A percentile compares a stretch with the other conserved stretches of the same genome.
These are phyloP conservation scores for Cryptococcus amylolentus DNA, from an alignment of 1,284 basidiomycete genomes.

Conservation along the genomic window DNA sequence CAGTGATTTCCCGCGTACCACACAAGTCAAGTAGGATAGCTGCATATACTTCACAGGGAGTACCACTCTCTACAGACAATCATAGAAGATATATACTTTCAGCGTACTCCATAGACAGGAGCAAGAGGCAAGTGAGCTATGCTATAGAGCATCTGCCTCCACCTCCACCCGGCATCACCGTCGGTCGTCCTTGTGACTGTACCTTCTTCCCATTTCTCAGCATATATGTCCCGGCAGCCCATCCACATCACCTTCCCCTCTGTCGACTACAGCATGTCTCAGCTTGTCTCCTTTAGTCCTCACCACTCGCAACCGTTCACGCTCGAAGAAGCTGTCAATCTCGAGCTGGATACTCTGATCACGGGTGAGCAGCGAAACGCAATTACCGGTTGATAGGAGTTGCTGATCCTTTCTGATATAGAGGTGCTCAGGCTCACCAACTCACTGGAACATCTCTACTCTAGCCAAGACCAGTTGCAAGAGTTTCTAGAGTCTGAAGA, in stretches of 20 bases:
- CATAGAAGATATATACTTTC: no score
- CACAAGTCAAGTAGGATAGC: no score
- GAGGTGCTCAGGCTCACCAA: conserved; percentile 72
- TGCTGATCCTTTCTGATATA: conserved; percentile 34
- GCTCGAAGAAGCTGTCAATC: conserved; percentile 59
- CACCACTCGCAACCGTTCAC: conserved; percentile 72
- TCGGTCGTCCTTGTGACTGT: background rate
- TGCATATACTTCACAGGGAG: no score
- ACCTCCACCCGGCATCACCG: background rate
- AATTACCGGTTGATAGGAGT: background rate
- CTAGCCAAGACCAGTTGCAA: conserved; percentile 61
- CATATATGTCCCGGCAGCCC: background rate
- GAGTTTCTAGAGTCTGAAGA: conserved; percentile 50
- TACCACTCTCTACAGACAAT: no score
- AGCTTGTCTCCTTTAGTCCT: conserved; percentile 53
- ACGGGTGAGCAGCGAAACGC: conserved; percentile 25
- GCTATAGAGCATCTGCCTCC: background rate
- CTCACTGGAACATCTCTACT: conserved; percentile 62
- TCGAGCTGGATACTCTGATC: conserved; percentile 65
- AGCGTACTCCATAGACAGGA: no score
- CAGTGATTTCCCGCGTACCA: no score
- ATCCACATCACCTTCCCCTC: background rate
- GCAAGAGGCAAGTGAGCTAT: no score
- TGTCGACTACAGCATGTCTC: background rate
- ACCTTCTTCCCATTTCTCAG: background rate